Base-by-base conservation (phyloP, 768 basidiomycete genomes). In the Trichaptum fuscoviolaceum region DNA sequence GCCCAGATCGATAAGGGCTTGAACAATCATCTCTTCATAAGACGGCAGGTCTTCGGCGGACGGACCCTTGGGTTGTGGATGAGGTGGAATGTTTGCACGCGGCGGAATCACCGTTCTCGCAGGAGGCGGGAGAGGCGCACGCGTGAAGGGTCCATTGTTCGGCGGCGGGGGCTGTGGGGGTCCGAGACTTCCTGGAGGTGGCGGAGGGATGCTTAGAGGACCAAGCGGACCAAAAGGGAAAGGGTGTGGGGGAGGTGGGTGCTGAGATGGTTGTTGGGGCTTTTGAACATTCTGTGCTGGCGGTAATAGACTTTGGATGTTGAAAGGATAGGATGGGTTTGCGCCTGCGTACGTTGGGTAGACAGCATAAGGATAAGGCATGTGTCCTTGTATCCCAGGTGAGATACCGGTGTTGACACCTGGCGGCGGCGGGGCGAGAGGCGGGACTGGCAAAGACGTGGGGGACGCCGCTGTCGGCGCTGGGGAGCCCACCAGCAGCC, bases 1-100 rank as follows among this genome's bases (percentile, higher is more conserved):
- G 7, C 77, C 80, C 58, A 84, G 82, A 65, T 88, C 89, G 17
- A 79, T 76, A 26, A 95, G 78, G 0, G 92, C 92, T 72, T 91
- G 90, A 12, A 89, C 90, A 20, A 95, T 91, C 93, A 95, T 95
- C 68, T 95, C 93, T 72, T 95, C 93, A 66, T 95, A 95, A 69
- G 89, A 91, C 7, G 93, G 93, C 62, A 95, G 80, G 70, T 92
- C 85, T n/a, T 82, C 83, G 0, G 74, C 64, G 27, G 65, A 70
- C 30, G 59, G 59, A 20, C 30, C 25, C 23, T 25, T 61, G 5
- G 59, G 59, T 17, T 61, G 17, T 61, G 59, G 59, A 24, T 61
- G 59, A 25, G 59, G 59, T 15, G 59, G 59, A 61, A 25, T 25
- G 57, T 58, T 30, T 30, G 30, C 30, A 8, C 30, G 30, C 30